Evolutionary conservation across 371 early-diverging fungal genomes (phyloP).

Genomic region (Mucor plumbeus): DNA sequence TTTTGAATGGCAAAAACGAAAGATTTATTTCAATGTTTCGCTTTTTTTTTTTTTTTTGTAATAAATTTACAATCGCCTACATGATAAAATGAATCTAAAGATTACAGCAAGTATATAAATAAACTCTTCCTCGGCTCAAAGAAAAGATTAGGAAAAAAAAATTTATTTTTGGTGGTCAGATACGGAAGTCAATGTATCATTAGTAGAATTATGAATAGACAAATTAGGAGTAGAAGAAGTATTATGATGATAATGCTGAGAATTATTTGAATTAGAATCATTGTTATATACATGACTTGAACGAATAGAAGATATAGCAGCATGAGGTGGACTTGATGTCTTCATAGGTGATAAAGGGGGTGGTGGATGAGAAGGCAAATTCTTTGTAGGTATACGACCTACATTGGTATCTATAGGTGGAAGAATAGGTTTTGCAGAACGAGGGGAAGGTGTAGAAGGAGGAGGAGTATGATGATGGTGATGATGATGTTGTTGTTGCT

Average conservation of each 20-base stretch:
- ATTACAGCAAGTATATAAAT: neutral
- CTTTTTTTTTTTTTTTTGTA: no score
- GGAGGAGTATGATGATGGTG: slow-evolving; percentile 11
- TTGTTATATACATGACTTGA: slow-evolving; percentile 5
- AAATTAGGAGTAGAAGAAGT: neutral
- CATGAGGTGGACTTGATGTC: slow-evolving; percentile 11
- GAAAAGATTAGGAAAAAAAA: neutral
- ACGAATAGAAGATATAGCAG: slow-evolving; percentile 1
- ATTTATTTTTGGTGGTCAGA: neutral
- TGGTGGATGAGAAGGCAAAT: slow-evolving; percentile 7
- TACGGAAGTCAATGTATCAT: neutral
- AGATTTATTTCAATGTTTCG: no score
- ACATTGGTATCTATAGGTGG: slow-evolving; percentile 44
- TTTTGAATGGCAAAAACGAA: neutral
- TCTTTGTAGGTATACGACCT: slow-evolving; percentile 24
- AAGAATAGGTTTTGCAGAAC: slow-evolving; percentile 42
- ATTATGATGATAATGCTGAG: neutral
- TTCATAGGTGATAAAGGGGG: slow-evolving; percentile 10
- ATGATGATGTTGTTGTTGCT: neutral
- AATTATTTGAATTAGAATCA: neutral
- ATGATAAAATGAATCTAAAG: slow-evolving; percentile 1
- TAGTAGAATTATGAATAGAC: neutral
- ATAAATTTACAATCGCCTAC: neutral
- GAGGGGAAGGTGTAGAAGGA: slow-evolving; percentile 34
- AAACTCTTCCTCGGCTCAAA: slow-evolving; percentile 1